phyloP scores from a whole-genome alignment of 2,329 filamentous ascomycete genomes.

The Paraconiothyrium sp. region DNA sequence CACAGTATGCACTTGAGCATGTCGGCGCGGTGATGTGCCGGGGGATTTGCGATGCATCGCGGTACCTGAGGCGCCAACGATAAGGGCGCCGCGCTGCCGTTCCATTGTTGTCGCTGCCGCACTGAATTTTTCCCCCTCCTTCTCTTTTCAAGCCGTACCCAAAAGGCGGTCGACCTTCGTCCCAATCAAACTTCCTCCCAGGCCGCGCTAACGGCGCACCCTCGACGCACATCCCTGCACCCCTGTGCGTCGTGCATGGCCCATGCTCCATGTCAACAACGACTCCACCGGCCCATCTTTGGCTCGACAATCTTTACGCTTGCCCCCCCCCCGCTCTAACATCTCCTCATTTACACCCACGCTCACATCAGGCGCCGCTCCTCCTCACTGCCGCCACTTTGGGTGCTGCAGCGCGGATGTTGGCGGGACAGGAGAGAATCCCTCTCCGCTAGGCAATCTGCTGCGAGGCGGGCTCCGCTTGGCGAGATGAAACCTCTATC shows the following conservation, averaged over 20 bases:
- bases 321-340: constrained; percentile 12
- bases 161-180: constrained; percentile 34
- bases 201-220: constrained; percentile 25
- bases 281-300: constrained; percentile 7
- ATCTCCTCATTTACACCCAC: constrained; percentile 1
- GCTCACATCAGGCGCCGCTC: background rate
- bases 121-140: constrained; percentile 30
- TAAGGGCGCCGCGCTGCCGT: constrained; percentile 23
- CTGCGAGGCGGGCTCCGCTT: constrained; percentile 10
- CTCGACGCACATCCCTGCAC: constrained; percentile 25
- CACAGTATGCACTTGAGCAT: background rate
- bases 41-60: constrained; percentile 19
- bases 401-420: background rate
- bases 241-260: constrained; percentile 23
- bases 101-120: constrained; percentile 19
- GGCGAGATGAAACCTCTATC: constrained; percentile 25
- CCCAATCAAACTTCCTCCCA: constrained; percentile 28
- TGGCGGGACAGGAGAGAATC: background rate
- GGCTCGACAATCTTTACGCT: background rate
- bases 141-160: constrained; percentile 32
- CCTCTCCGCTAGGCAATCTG: constrained; percentile 11
- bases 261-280: constrained; percentile 3
- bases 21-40: background rate
- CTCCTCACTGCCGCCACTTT: constrained; percentile 3
- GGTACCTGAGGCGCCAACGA: constrained; percentile 21